phyloP scores from a whole-genome alignment of 768 basidiomycete species.

The Collybiopsis confluens region DNA sequence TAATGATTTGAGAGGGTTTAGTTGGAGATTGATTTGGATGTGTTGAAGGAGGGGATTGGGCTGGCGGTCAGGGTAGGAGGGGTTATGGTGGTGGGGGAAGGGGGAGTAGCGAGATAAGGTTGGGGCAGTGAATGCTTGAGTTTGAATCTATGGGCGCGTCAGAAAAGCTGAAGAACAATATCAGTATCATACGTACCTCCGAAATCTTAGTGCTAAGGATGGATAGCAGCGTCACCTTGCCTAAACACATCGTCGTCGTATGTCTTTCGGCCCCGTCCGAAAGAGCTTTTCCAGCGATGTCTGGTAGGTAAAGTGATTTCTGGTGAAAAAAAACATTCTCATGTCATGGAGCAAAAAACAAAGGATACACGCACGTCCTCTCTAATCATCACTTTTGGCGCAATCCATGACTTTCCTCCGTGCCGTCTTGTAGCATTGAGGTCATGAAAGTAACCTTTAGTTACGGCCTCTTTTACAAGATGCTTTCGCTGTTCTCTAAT shows the following conservation, averaged over 20 bases:
- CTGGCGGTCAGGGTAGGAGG: no score
- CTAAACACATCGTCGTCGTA: constrained; percentile 73
- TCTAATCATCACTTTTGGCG: constrained; percentile 81
- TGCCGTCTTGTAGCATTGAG: constrained; percentile 72
- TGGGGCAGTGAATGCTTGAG: constrained; percentile 60
- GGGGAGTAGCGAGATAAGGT: constrained; percentile 48
- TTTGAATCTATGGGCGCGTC: constrained; percentile 59
- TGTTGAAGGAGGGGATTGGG: constrained; percentile 63
- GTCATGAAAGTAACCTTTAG: constrained; percentile 88
- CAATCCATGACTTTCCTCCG: constrained; percentile 94
- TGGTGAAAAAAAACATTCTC: constrained; percentile 24
- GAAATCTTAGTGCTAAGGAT: constrained; percentile 87
- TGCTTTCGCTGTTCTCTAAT: constrained; percentile 5
- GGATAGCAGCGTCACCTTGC: constrained; percentile 73
- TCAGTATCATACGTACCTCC: constrained; percentile 50
- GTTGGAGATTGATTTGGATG: constrained; percentile 89
- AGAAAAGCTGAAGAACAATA: not conserved
- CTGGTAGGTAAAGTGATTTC: constrained; percentile 91
- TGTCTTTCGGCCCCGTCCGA: constrained; percentile 51
- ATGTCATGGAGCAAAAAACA: not conserved
- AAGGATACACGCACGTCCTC: constrained; percentile 66
- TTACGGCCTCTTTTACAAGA: constrained; percentile 45
- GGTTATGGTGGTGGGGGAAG: constrained; percentile 41
- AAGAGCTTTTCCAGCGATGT: constrained; percentile 72
- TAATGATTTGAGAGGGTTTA: constrained; percentile 88